These are phyloP conservation scores for Dendrocalamus latiflorus DNA, from an alignment of 202 grass and related monocot species.

Conservation along the genomic window DNA sequence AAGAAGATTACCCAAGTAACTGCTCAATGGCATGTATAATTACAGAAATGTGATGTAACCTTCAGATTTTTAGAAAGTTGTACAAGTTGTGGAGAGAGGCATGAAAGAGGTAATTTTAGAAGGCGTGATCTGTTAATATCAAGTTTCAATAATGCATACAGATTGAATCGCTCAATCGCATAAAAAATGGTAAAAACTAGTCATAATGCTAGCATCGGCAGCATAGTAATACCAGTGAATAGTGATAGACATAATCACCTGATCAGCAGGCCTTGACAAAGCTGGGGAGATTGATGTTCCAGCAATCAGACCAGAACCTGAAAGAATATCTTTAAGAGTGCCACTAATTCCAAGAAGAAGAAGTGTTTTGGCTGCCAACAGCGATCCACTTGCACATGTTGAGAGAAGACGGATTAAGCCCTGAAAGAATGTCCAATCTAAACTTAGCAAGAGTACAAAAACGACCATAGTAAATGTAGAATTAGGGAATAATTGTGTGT, in stretches of 20 bases:
- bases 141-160: no score
- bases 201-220: no score
- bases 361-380: slow-evolving; percentile 55
- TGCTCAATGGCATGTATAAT: no score
- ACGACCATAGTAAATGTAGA: background rate
- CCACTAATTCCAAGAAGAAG: slow-evolving; percentile 48
- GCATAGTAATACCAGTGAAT: no score
- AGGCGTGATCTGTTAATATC: no score
- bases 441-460: background rate
- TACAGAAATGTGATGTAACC: no score
- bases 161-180: no score
- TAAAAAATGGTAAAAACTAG: background rate
- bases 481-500: no score
- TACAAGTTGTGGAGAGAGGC: no score
- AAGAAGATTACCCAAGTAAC: no score
- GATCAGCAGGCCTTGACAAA: slow-evolving; percentile 74
- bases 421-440: slow-evolving; percentile 24
- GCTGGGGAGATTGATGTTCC: slow-evolving; percentile 46
- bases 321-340: slow-evolving; percentile 66
- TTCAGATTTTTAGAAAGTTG: no score
- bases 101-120: no score
- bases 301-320: slow-evolving; percentile 37
- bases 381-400: slow-evolving; percentile 56
- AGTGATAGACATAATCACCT: slow-evolving; percentile 33
- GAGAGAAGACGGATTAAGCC: slow-evolving; percentile 62